Percentiles rank a stretch among this genome's conserved stretches.
These are phyloP conservation scores for Colletotrichum higginsianum DNA, from an alignment of 2,329 filamentous ascomycete species.

Conservation along the genomic window DNA sequence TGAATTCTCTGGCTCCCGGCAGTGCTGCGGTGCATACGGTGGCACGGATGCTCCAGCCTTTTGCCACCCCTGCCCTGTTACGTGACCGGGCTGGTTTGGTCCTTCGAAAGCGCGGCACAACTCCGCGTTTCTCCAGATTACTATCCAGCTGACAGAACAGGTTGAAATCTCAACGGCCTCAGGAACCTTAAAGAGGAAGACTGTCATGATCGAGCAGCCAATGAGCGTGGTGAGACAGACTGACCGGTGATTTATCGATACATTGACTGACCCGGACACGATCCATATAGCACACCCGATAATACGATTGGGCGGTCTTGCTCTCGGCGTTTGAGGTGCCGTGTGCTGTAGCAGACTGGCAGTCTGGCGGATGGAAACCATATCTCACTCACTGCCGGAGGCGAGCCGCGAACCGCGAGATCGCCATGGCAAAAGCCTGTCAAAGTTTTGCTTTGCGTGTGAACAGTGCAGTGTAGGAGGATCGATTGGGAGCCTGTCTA, in stretches of 20 bases:
- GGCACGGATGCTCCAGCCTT: constrained; percentile 32
- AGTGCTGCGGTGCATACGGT: constrained; percentile 18
- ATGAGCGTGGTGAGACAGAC: constrained; percentile 11
- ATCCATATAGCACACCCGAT: background rate
- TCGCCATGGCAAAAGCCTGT: constrained; percentile 10
- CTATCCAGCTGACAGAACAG: background rate
- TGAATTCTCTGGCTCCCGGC: constrained; percentile 15
- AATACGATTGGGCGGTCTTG: background rate
- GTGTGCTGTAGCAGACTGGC: too few relatives aligned
- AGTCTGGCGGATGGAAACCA: constrained; percentile 9
- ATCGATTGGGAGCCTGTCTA: background rate
- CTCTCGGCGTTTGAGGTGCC: background rate
- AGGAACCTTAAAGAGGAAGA: background rate
- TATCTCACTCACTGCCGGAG: constrained; percentile 2
- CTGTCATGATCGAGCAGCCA: background rate
- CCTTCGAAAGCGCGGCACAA: constrained; percentile 8
- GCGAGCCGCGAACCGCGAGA: constrained; percentile 9
- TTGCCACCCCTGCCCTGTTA: constrained; percentile 26
- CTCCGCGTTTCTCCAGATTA: constrained; percentile 24
- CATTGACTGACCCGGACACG: background rate
- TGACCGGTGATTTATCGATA: background rate
- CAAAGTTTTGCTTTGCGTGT: constrained; percentile 24
- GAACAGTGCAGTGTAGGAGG: constrained; percentile 11
- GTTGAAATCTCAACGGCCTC: background rate
- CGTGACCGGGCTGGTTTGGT: background rate